Base-by-base conservation (phyloP, 192 early-diverging fungal species). In the Coemansia sp. region DNA sequence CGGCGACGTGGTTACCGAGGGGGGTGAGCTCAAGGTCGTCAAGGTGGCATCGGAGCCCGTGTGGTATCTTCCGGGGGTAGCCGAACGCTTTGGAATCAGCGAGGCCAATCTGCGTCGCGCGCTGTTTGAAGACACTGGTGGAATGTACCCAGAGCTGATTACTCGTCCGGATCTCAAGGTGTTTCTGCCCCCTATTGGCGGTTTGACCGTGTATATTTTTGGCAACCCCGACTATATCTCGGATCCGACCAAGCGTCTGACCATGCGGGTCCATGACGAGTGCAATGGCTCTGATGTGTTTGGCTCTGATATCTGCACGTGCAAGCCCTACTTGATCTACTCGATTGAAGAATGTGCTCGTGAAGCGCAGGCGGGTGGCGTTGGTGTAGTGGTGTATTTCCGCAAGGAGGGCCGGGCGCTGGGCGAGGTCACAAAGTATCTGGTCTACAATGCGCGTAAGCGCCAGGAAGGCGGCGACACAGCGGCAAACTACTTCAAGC, bases 11-110 rank as follows among this genome's bases (percentile, higher is more conserved):
- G 87, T 97, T 1, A 90, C 90, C 43, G 66, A 83, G 15, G 58
- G 64, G 7, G 94, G 92, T 21, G 89, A 97, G 50, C 66, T 97
- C 20, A 87, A 85, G 65, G 92, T 92, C 32, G 86, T 88, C 41
- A 97, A 97, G 76, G 94, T 90, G 17, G 94, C 94, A 5, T 83
- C 93, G 9, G 94, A 97, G 63, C 94, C 94, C 36, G 94, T 97
- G 11, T 97, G 94, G 94, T 87, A 87, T 58, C 76, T 97, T 3
- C 94, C 94, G 6, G 94, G 94, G 5, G 91, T 97, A 0, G 94
- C 94, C 30, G 81, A 84, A 43, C 82, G 92, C 5, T 88, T 97
- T 69, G 86, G 87, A 15, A 91, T 94, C 34, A 86, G 85, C 34
- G 94, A 97, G 71, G 81, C 85, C 6, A 76, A 83, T 11, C 79